Evolutionary conservation across 2,329 filamentous ascomycete genomes (phyloP), one percentile per base, ranked within the genome.

Genomic region (Paecilomyces sp.): DNA sequence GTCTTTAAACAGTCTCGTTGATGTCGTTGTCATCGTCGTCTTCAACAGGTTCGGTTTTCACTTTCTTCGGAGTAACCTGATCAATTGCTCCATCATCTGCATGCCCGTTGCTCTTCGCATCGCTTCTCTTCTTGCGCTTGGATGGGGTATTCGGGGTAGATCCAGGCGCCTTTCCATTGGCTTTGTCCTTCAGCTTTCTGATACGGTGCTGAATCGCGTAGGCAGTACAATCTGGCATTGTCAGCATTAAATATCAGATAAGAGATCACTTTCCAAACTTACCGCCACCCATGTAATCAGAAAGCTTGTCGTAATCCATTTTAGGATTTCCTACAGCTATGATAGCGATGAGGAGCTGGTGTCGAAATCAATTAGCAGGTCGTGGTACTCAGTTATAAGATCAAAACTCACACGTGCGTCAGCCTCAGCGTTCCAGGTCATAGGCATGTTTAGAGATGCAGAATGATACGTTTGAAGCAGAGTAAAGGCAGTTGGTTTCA

Each of bases 141-240:
- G 30, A 41, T 4, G 53, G 50, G 12, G 58, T 60, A 2, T 30
- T 56, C 22, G 57, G 22, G 13, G 60, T 36, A 24, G 41, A 18
- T n/a, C 30, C 36, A 8, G 34, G 25, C 2, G 3, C 28, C 9
- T 22, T 28, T 9, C 31, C 33, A 4, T 56, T 61, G 33, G 60
- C 61, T 36, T 62, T 63, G 1, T 64, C 63, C 28, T 62, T 63
- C 0, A 71, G 51, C 4, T 63, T 64, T n/a, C 59, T 57, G 11
- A 72, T 60, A 12, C 68, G 61, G 53, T 67, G 67, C 55, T 67
- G 63, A 5, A 69, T 50, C 0, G 69, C 67, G 9, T 60, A 64
- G 18, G 59, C 30, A 11, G 65, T 70, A 52, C 67, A 68, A 0
- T 61, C 70, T 71, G 28, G 7, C 4, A 31, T 33, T 25, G 3